Evolutionary conservation across 1,139 yeast genomes (phyloP).

Genomic region (Zhuliangozyma blackwelliae): DNA sequence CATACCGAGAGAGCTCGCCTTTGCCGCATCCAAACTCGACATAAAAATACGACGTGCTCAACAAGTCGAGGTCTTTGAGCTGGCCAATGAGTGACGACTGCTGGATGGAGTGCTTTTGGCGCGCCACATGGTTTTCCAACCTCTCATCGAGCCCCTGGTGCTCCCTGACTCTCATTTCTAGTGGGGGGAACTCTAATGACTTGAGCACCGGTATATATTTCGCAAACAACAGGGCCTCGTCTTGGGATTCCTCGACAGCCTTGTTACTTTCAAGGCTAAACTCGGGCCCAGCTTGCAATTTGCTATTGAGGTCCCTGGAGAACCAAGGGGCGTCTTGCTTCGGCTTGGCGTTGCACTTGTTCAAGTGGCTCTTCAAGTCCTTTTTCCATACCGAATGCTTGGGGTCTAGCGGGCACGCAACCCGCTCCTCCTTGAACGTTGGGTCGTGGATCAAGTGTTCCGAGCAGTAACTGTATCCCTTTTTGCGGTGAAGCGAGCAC

Average conservation of each 20-base stretch:
- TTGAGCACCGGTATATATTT: conserved; percentile 31
- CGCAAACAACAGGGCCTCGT: conserved; percentile 12
- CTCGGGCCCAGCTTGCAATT: not conserved
- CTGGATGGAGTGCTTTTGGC: conserved; percentile 75
- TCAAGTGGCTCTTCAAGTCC: conserved; percentile 53
- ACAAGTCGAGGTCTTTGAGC: conserved; percentile 40
- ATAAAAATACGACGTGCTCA: conserved; percentile 37
- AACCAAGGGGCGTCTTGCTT: conserved; percentile 40
- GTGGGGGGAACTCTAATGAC: conserved; percentile 10
- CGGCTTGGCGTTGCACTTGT: conserved; percentile 54
- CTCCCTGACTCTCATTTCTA: conserved; percentile 6
- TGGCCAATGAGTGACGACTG: conserved; percentile 80
- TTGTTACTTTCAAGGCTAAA: conserved; percentile 1
- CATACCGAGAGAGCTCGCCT: conserved; percentile 73
- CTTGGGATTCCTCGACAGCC: conserved; percentile 14
- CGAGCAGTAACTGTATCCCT: conserved; percentile 52
- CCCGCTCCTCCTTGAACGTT: conserved; percentile 30
- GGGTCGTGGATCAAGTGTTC: conserved; percentile 45
- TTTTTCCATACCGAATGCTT: conserved; percentile 68
- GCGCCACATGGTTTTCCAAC: conserved; percentile 40
- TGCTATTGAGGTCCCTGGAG: conserved; percentile 31
- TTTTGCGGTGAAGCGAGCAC: conserved; percentile 61
- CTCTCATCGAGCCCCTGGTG: conserved; percentile 35
- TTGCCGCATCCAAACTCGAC: conserved; percentile 90
- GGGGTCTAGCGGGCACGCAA: conserved; percentile 76